These are phyloP conservation scores for Pinus taeda DNA, from an alignment of 75 land plant genomes.

Conservation along the genomic window DNA sequence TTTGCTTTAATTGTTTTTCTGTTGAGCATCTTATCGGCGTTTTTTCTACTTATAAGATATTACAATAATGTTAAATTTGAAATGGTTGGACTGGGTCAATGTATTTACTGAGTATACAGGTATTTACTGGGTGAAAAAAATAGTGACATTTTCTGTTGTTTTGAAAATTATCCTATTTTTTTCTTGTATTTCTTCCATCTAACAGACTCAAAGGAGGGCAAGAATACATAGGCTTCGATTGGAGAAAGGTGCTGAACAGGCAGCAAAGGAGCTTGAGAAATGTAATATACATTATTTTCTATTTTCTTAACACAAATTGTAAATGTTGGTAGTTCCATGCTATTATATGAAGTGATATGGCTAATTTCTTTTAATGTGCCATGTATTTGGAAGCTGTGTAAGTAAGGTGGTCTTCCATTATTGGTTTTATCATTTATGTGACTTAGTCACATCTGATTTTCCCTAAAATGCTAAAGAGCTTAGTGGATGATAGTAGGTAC, in stretches of 20 bases:
- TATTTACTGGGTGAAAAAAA: background rate
- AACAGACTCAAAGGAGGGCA: constrained; percentile 74
- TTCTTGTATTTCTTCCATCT: constrained; percentile 2
- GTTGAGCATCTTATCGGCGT: no score
- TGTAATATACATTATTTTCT: constrained; percentile 33
- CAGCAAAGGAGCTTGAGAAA: constrained; percentile 84
- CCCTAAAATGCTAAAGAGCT: background rate
- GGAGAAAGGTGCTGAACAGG: constrained; percentile 84
- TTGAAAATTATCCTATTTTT: constrained; percentile 2
- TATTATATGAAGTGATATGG: background rate
- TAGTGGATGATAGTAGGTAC: background rate
- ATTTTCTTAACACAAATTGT: background rate
- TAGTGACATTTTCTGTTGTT: background rate
- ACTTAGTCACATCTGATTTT: background rate
- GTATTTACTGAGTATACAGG: no score
- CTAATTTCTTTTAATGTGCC: background rate
- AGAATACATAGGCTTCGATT: constrained; percentile 77
- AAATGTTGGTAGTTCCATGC: background rate
- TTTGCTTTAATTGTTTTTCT: constrained; percentile 4
- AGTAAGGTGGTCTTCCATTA: background rate
- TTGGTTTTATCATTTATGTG: background rate
- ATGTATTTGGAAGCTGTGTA: background rate
- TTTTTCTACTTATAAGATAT: no score
- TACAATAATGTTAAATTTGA: background rate
- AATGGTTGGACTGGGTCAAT: background rate